Base-by-base conservation (phyloP, 768 basidiomycete genomes). In the Trametes maxima region DNA sequence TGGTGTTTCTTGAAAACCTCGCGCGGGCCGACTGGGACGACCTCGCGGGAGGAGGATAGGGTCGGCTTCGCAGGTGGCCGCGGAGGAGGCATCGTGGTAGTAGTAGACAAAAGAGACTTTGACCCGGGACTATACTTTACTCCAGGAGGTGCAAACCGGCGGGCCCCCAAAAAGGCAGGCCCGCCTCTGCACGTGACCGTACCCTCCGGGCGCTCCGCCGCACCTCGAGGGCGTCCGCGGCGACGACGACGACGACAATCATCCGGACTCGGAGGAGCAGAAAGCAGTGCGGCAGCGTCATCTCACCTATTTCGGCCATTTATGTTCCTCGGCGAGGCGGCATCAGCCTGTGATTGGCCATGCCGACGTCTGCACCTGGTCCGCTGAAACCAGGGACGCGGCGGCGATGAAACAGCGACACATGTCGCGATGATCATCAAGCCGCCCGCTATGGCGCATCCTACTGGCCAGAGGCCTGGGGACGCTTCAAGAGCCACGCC, bases 1-100 rank as follows among this genome's bases (percentile, higher is more conserved):
- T 73, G 54, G 33, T 71, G 64, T 21, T 69, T 62, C 49, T 59
- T 67, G 64, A 76, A 73, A 13, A 89, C 74, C 50, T 86, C 78
- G 62, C 78, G 77, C 13, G 82, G 80, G n/a, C 87, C 87, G 13
- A 81, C 74, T 1, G 79, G 70, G 24, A 90, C 77, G 46, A 90
- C 78, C 28, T 80, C 84, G 57, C 67, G 71, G 16, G 77, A 75
- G 24, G 65, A 53, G 39, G 64, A 63, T 4, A 40, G 33, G 16
- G 55, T 33, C 5, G 67, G 33, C 44, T 67, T 67, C 10, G 50
- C 17, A 6, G 62, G 40, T 6, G 62, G 46, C 13, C 36, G 22
- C 12, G 55, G 57, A 16, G 70, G 61, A 22, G 70, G 61, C 70
- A 72, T 72, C 13, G 53, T 24, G 33, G 53, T 13, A 11, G 28